Evolutionary conservation across 805 yeast species (phyloP), one percentile per base, ranked within the genome.

Genomic region (Starmerella riodocensis): DNA sequence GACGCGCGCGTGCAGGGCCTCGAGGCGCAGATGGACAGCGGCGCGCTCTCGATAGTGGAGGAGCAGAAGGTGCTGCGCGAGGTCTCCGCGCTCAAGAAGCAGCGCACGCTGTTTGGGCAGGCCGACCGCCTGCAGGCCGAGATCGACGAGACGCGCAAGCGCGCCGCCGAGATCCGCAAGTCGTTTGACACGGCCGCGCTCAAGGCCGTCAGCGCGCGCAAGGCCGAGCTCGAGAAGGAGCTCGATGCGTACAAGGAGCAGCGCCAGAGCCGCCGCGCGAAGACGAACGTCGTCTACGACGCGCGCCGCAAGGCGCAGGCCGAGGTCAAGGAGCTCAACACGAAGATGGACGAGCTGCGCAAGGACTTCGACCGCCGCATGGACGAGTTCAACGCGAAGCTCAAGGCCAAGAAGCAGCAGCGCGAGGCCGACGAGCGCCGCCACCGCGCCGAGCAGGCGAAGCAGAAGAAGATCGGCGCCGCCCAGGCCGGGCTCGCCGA

Each of bases 31-130:
- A 77, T 91, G 46, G 82, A 80, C 40, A 63, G 79, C 36, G 97
- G 97, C 47, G 62, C 69, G 33, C 68, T 91, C 58, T 73, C 82
- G 53, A 74, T 91, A 55, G 96, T 85, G 39, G 94, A 88, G 48
- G 99, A 91, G 70, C 78, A 83, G 66, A 71, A 76, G 56, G 63
- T 69, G 49, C 74, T 91, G 50, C 81, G 81, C 64, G 97, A 88
- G 64, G 80, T 84, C 69, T 71, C 84, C 37, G 61, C 76, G 33
- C 72, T 91, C 60, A 76, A 88, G 63, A 84, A 82, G 64, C 64
- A 80, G 57, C 74, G 77, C 56, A 79, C 78, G 60, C 86, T 78
- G 59, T 81, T 83, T 57, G 73, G 74, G 36, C 67, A 71, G 34
- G 67, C 86, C 51, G 85, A 76, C 56, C 72, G 73, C 53, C 72